Evolutionary conservation across 805 yeast species (phyloP).

Genomic region (Candida arabinofermentans): DNA sequence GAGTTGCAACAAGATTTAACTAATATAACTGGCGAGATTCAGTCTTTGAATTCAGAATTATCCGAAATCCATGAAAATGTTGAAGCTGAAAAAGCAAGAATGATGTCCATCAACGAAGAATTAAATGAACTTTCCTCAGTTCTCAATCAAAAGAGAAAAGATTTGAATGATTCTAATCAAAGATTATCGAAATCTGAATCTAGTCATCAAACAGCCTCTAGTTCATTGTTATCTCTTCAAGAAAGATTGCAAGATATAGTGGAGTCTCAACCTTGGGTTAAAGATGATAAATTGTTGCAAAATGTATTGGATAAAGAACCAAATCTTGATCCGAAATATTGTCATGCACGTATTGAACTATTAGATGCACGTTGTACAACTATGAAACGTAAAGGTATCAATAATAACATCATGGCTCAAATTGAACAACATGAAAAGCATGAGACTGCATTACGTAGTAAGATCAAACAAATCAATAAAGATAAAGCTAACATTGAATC

Average conservation of each 20-base stretch:
- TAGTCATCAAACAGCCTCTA: conserved; percentile 38
- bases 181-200: conserved; percentile 53
- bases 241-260: conserved; percentile 41
- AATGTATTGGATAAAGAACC: conserved; percentile 59
- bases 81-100: conserved; percentile 53
- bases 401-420: conserved; percentile 83
- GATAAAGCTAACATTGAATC: conserved; percentile 88
- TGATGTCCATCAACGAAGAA: conserved; percentile 74
- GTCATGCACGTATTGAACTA: conserved; percentile 51
- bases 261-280: conserved; percentile 68
- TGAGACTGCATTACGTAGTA: conserved; percentile 67
- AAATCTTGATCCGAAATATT: conserved; percentile 58
- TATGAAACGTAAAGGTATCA: conserved; percentile 73
- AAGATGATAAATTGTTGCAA: conserved; percentile 54
- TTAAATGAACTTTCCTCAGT: conserved; percentile 52
- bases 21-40: conserved; percentile 25
- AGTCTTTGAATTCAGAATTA: conserved; percentile 24
- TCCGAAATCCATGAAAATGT: conserved; percentile 32
- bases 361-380: conserved; percentile 57
- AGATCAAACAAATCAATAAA: conserved; percentile 83
- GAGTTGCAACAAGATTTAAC: conserved; percentile 31
- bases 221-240: conserved; percentile 25
- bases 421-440: conserved; percentile 89
- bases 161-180: conserved; percentile 44
- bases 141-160: conserved; percentile 41